These are phyloP conservation scores for Pichia cabralensis DNA, from an alignment of 805 yeast genomes.

Conservation along the genomic window DNA sequence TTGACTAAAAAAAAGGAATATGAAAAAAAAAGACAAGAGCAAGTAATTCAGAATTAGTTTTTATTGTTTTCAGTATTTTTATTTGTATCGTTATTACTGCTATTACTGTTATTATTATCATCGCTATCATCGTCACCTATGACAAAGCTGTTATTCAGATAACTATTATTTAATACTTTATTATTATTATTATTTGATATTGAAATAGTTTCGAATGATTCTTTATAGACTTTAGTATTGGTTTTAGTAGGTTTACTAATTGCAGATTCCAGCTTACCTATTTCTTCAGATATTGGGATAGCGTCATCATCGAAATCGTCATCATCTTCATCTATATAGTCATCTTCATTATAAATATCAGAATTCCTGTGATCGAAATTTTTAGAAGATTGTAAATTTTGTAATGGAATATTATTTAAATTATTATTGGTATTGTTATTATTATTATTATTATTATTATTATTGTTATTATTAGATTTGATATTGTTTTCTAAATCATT, in stretches of 20 bases:
- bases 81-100: too few relatives aligned
- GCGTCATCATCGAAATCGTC: constrained; percentile 3
- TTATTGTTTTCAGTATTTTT: too few relatives aligned
- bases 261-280: too few relatives aligned
- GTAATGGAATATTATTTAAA: background rate
- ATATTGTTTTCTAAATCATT: constrained; percentile 7
- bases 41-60: too few relatives aligned
- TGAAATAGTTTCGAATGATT: constrained; percentile 8
- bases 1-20: too few relatives aligned
- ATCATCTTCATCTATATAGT: background rate
- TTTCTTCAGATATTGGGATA: too few relatives aligned
- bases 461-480: background rate
- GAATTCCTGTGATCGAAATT: too few relatives aligned
- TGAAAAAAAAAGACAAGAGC: too few relatives aligned
- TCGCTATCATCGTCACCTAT: too few relatives aligned
- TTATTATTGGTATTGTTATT: background rate
- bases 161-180: background rate
- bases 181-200: background rate
- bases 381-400: too few relatives aligned
- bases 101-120: too few relatives aligned
- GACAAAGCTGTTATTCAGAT: background rate
- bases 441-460: background rate
- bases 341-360: too few relatives aligned
- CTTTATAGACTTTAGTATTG: constrained; percentile 5
- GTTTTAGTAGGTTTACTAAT: constrained; percentile 4